These are phyloP conservation scores for Epichloe sp. DNA, from an alignment of 2,329 filamentous ascomycete genomes.

Conservation along the genomic window DNA sequence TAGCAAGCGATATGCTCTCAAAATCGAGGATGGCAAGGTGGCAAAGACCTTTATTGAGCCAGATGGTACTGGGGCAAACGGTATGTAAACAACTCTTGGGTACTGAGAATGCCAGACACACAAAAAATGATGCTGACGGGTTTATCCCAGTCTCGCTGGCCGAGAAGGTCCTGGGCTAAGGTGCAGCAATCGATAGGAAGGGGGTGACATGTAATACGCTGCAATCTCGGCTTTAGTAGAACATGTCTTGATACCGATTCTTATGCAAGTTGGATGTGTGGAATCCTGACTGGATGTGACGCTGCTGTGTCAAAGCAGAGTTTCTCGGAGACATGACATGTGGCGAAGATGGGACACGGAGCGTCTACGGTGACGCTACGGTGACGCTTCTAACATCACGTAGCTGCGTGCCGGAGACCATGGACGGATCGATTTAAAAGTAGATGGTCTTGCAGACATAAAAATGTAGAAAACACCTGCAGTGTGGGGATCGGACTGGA, in stretches of 20 bases:
- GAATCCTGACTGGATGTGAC: too few relatives aligned
- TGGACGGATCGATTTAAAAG: too few relatives aligned
- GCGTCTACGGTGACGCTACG: too few relatives aligned
- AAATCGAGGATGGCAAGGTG: constrained; percentile 75
- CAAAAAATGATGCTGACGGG: neutral
- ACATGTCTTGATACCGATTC: neutral
- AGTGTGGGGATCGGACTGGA: neutral
- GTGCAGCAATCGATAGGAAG: neutral
- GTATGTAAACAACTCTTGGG: constrained; percentile 28
- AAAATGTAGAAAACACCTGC: neutral
- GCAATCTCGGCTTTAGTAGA: neutral
- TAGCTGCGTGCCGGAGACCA: too few relatives aligned
- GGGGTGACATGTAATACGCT: neutral
- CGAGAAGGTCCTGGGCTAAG: constrained; percentile 31
- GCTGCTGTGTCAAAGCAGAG: too few relatives aligned
- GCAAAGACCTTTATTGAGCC: constrained; percentile 72
- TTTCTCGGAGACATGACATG: too few relatives aligned
- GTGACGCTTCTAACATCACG: too few relatives aligned
- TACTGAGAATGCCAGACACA: neutral
- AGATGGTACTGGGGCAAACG: constrained; percentile 71
- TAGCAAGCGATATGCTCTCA: constrained; percentile 77
- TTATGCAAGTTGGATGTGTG: neutral
- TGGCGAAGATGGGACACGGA: too few relatives aligned
- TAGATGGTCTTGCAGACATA: too few relatives aligned
- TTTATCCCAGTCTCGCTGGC: constrained; percentile 32